Percentiles rank a stretch among this genome's conserved stretches.
These are phyloP conservation scores for Globisporangium cederbergense DNA, from an alignment of 352 stramenopile species.

Conservation along the genomic window DNA sequence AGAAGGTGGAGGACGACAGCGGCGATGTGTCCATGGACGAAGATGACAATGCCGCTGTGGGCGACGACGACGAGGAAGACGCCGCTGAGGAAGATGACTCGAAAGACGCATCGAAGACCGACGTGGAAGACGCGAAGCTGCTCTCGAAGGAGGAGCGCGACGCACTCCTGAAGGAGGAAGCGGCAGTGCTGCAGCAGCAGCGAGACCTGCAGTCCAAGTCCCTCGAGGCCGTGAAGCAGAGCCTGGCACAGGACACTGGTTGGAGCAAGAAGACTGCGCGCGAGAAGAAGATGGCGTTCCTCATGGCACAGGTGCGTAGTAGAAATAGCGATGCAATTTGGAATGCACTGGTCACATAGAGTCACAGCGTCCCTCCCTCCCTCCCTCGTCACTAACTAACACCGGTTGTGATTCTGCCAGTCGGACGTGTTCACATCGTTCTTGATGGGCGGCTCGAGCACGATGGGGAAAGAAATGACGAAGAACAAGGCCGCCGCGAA, in stretches of 20 bases:
- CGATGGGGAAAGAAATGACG: conserved; percentile 76
- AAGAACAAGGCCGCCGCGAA: conserved; percentile 39
- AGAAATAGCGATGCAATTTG: neutral
- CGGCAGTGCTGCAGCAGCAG: conserved; percentile 65
- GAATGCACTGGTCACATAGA: neutral
- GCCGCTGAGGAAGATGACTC: conserved; percentile 33
- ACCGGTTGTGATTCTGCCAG: conserved; percentile 11
- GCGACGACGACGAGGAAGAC: conserved; percentile 24
- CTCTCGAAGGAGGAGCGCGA: conserved; percentile 61
- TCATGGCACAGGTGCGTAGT: conserved; percentile 68
- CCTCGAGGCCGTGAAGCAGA: conserved; percentile 66
- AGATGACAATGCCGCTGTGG: conserved; percentile 22
- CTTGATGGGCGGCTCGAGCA: conserved; percentile 77
- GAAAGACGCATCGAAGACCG: conserved; percentile 15
- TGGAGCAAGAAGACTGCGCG: conserved; percentile 42
- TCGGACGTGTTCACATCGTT: conserved; percentile 89
- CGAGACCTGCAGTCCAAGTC: conserved; percentile 75
- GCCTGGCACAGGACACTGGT: conserved; percentile 45
- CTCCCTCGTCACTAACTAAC: neutral
- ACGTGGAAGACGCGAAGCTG: conserved; percentile 29
- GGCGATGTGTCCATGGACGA: conserved; percentile 26
- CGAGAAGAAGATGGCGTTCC: conserved; percentile 81
- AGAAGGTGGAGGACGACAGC: conserved; percentile 21
- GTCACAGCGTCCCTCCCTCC: neutral
- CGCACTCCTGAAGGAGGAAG: conserved; percentile 62